Evolutionary conservation across 352 stramenopile genomes (phyloP), one percentile per base, ranked within the genome.

Genomic region (Phytophthora pinifolia): DNA sequence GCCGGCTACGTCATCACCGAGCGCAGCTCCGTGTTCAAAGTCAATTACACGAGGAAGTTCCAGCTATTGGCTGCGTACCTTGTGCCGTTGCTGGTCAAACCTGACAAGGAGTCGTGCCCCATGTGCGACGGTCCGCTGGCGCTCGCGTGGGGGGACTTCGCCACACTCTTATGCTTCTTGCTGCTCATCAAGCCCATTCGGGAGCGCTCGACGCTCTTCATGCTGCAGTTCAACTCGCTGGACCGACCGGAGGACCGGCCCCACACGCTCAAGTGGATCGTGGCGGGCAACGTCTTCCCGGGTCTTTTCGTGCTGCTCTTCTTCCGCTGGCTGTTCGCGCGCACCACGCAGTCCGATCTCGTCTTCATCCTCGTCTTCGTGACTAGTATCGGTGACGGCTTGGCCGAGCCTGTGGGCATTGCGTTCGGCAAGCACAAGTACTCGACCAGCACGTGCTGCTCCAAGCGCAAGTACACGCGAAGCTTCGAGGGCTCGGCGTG

Each of bases 201-300:
- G 10, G 84, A 94, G 59, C 69, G 70, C 49, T 86, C 76, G 32
- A 89, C 76, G 59, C 79, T 94, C 45, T 89, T 92, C 59, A 94
- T 94, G 84, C 69, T 94, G 43, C 84, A 94, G 59, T 94, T 94
- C 56, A 94, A 94, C 72, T 92, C 81, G 38, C 60, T 94, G 14
- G 84, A 94, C 65, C 77, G 84, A 39, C 84, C 84, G 6, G 84
- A 94, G 35, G 84, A 94, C 48, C 76, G 84, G 42, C 84, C 84
- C 30, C 69, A 90, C 31, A 90, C 79, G 17, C 70, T 90, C 33
- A 79, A 86, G 47, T 90, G 79, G 79, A 90, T 90, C 61, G 77
- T 94, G 20, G 80, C 79, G 3, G 84, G 84, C 15, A 94, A 94
- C 57, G 63, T 89, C 34, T 86, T 88, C 47, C 79, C 82, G n/a